Evolutionary conservation across 345 rosid species (phyloP).

Genomic region (Turritis glabra): DNA sequence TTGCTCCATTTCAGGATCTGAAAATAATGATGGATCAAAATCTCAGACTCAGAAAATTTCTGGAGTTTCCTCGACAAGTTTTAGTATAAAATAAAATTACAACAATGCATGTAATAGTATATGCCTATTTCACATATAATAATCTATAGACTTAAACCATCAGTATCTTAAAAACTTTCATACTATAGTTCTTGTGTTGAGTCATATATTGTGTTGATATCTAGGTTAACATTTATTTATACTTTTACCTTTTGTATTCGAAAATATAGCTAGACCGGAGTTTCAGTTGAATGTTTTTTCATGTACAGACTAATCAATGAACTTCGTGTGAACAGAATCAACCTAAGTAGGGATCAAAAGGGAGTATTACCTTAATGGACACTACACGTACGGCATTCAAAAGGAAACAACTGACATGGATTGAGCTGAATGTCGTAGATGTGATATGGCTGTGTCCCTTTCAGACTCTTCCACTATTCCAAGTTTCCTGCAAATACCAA

Average conservation of each 20-base stretch:
- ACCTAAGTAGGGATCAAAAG: not conserved
- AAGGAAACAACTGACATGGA: slow-evolving; percentile 64
- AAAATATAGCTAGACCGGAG: not conserved
- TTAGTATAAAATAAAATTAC: not conserved
- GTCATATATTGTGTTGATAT: not conserved
- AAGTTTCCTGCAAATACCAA: slow-evolving; percentile 48
- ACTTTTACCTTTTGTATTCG: no score
- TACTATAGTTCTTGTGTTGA: not conserved
- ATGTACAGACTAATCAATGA: not conserved
- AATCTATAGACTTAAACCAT: not conserved
- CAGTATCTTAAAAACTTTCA: not conserved
- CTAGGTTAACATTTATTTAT: no score
- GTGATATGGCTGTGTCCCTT: slow-evolving; percentile 60
- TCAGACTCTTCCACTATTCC: slow-evolving; percentile 54
- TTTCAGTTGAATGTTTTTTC: not conserved
- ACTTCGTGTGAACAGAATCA: not conserved
- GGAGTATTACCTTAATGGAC: not conserved
- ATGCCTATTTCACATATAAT: not conserved
- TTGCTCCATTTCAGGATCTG: slow-evolving; percentile 19
- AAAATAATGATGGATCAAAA: not conserved
- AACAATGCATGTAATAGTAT: not conserved
- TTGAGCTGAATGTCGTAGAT: slow-evolving; percentile 48
- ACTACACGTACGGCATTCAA: slow-evolving; percentile 31
- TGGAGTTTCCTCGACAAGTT: not conserved
- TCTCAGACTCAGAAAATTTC: not conserved